Conservation (phyloP, 2,329 filamentous ascomycete genomes). For the Colletotrichum tofieldiae region DNA sequence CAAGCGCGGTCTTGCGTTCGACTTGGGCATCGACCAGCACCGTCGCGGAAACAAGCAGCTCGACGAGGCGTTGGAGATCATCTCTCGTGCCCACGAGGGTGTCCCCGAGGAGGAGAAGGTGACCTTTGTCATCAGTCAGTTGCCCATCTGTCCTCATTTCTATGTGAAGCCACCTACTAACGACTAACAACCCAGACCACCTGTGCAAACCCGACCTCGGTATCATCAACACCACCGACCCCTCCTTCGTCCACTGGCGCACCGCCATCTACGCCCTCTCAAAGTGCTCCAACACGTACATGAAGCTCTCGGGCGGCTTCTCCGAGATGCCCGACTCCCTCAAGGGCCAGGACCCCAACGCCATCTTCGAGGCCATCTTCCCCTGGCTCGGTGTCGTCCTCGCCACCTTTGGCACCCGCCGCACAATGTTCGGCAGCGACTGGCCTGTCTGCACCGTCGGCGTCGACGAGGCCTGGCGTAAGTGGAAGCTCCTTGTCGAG, state of each 20-base stretch:
- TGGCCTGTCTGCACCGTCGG: conserved; percentile 90
- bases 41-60: conserved; percentile 82
- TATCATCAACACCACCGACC: conserved; percentile 71
- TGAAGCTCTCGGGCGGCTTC: conserved; percentile 93
- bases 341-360: conserved; percentile 63
- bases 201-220: conserved; percentile 89
- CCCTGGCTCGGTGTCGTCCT: conserved; percentile 83
- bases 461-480: conserved; percentile 75
- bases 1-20: conserved; percentile 78
- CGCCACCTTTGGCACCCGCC: conserved; percentile 77
- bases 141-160: not conserved
- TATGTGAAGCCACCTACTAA: not conserved
- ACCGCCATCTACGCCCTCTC: conserved; percentile 78
- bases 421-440: conserved; percentile 92
- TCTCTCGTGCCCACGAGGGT: conserved; percentile 75
- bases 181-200: conserved; percentile 73
- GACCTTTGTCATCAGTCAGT: conserved; percentile 79
- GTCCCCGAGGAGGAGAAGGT: conserved; percentile 73
- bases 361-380: conserved; percentile 74
- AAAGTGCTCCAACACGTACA: conserved; percentile 77
- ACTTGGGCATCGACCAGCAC: conserved; percentile 87
- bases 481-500: conserved; percentile 82
- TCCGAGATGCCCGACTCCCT: conserved; percentile 77
- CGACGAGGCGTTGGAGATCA: conserved; percentile 79
- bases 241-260: conserved; percentile 79